Evolutionary conservation across 768 basidiomycete species (phyloP).

Genomic region (Paxillus ammoniavirescens): DNA sequence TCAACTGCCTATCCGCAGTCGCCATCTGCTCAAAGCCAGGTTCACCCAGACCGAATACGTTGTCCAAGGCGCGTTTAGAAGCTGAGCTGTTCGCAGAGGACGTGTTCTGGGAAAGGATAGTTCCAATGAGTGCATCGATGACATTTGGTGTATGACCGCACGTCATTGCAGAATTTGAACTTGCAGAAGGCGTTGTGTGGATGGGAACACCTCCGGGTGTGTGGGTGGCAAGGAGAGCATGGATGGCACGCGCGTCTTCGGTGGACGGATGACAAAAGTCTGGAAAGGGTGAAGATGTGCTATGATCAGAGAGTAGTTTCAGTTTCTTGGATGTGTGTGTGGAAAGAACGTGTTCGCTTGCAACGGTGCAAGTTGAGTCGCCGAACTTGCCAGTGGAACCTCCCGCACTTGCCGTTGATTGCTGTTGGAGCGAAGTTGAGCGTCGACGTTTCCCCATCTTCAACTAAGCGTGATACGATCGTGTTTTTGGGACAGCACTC

Average conservation of each 20-base stretch:
- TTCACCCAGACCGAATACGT: slow-evolving; percentile 45
- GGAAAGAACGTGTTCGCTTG: slow-evolving; percentile 1
- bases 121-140: slow-evolving; percentile 55
- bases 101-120: slow-evolving; percentile 62
- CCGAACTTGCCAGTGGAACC: not conserved
- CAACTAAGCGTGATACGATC: no score
- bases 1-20: slow-evolving; percentile 36
- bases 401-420: not conserved
- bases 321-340: slow-evolving; percentile 43
- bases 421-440: slow-evolving; percentile 5
- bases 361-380: not conserved
- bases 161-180: slow-evolving; percentile 41
- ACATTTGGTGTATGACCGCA: slow-evolving; percentile 52
- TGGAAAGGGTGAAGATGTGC: slow-evolving; percentile 46
- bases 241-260: slow-evolving; percentile 39
- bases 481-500: no score
- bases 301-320: slow-evolving; percentile 45
- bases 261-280: slow-evolving; percentile 44
- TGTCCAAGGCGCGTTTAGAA: slow-evolving; percentile 49
- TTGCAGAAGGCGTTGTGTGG: slow-evolving; percentile 21
- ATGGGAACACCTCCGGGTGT: slow-evolving; percentile 35
- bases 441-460: slow-evolving; percentile 15
- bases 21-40: slow-evolving; percentile 48
- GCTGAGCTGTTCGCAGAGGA: slow-evolving; percentile 47
- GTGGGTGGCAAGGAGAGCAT: slow-evolving; percentile 38